Evolutionary conservation across 257 asterid species (phyloP), one percentile per base, ranked within the genome.

Genomic region (Solanum pimpinellifolium): DNA sequence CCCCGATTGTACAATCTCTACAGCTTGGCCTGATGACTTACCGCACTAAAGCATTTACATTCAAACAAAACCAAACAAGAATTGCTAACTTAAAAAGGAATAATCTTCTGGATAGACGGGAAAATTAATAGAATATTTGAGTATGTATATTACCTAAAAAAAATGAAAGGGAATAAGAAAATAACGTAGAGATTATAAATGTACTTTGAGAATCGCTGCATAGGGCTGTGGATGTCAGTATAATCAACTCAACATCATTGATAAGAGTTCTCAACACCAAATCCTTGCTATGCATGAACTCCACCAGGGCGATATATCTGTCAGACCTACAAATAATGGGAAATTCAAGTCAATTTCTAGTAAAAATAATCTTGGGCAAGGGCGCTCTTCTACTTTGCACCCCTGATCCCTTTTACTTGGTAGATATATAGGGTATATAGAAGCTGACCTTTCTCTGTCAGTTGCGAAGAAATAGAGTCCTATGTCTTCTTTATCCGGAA

Each of bases 211-310:
- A 62, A n/a, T n/a, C 31, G 4, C 70, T 23, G 16, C 16, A 11
- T 14, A 62, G 70, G 70, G 70, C 3, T 62, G 70, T 62, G 31
- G 70, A 62, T 62, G 70, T 29, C 6, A 62, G 31, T n/a, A 62
- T 23, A 86, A 95, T 85, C 88, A 95, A 91, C 91, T 94, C 98
- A 15, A 90, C 86, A 52, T 91, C 94, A 35, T 87, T 92, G 27
- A 91, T 93, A 85, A 84, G 91, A 77, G 23, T 85, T 88, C 93
- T 90, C 93, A 96, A 62, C n/a, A 92, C 92, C 88, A 87, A 56
- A 87, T 91, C 91, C 21, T 81, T 47, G 35, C 7, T 29, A 59
- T 62, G 83, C 56, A 95, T 76, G 42, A 69, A 85, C 72, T 95
- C 94, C 88, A 93, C 87, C 84, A 93, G 88, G 72, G 74, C 31